These are phyloP conservation scores for Breviolum minutum DNA, from an alignment of 73 alveolate species.

Conservation along the genomic window DNA sequence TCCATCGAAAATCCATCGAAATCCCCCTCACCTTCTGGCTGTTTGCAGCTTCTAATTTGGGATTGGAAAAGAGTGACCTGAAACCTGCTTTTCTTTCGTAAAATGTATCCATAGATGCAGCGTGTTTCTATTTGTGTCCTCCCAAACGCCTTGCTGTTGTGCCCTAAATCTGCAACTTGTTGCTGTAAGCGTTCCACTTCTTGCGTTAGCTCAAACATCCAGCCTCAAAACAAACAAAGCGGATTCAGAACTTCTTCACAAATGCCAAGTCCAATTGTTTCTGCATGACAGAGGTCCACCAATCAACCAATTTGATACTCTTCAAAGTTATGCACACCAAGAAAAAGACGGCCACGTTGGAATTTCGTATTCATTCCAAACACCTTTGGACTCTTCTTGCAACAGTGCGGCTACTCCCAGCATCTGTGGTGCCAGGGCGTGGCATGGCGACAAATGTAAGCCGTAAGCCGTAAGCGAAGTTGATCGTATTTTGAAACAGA, in stretches of 20 bases:
- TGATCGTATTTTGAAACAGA: too few species aligned
- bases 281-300: too few species aligned
- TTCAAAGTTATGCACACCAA: neutral
- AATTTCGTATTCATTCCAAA: neutral
- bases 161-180: neutral
- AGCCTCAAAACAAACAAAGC: neutral
- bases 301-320: too few species aligned
- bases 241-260: neutral
- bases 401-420: neutral
- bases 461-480: too few species aligned
- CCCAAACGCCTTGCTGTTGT: slow-evolving; percentile 7
- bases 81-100: too few species aligned
- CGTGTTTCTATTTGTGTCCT: neutral
- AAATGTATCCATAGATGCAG: too few species aligned
- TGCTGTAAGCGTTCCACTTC: slow-evolving; percentile 69
- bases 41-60: too few species aligned
- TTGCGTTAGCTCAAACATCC: slow-evolving; percentile 23
- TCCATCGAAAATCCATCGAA: neutral
- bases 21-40: neutral
- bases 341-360: neutral
- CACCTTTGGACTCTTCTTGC: neutral
- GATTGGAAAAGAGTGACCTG: too few species aligned
- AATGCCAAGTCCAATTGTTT: too few species aligned
- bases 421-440: neutral
- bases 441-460: neutral